A percentile compares a stretch with the other conserved stretches of the same genome.
phyloP scores from a whole-genome alignment of 1,284 basidiomycete species.

The Leccinum huronense region DNA sequence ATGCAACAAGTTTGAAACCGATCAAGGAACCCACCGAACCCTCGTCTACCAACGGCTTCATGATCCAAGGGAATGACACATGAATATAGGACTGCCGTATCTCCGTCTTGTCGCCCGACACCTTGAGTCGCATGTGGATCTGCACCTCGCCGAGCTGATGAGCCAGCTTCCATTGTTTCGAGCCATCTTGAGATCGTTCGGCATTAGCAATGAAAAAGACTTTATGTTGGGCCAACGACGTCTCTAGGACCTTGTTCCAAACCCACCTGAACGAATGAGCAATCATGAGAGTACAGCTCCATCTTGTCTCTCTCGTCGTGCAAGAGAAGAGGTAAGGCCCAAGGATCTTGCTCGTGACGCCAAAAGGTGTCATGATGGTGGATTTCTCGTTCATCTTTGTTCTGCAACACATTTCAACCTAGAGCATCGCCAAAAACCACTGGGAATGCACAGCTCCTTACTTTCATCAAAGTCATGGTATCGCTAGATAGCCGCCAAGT shows the following conservation, averaged over 20 bases:
- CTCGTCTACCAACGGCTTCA: constrained; percentile 73
- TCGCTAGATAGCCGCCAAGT: constrained; percentile 85
- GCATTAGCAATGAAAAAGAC: constrained; percentile 9
- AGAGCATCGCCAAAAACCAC: not conserved
- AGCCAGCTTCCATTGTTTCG: constrained; percentile 81
- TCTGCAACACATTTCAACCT: constrained; percentile 41
- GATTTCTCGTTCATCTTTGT: constrained; percentile 91
- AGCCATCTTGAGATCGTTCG: constrained; percentile 67
- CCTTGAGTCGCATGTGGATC: constrained; percentile 90
- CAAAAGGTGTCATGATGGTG: constrained; percentile 87
- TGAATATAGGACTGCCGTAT: constrained; percentile 92
- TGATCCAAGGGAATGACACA: constrained; percentile 74
- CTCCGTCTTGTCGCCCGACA: constrained; percentile 86
- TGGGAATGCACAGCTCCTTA: constrained; percentile 71
- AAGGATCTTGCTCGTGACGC: constrained; percentile 81
- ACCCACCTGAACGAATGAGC: constrained; percentile 82
- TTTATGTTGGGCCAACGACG: constrained; percentile 29
- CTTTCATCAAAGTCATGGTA: constrained; percentile 90
- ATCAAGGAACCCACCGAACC: constrained; percentile 53
- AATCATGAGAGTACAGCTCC: constrained; percentile 96
- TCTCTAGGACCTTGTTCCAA: not conserved
- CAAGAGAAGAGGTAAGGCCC: constrained; percentile 88
- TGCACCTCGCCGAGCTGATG: constrained; percentile 89
- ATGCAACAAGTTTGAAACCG: not conserved
- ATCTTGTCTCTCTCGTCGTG: constrained; percentile 88